These are phyloP conservation scores for Fusarium sp. DNA, from an alignment of 2,329 filamentous ascomycete species.

Conservation along the genomic window DNA sequence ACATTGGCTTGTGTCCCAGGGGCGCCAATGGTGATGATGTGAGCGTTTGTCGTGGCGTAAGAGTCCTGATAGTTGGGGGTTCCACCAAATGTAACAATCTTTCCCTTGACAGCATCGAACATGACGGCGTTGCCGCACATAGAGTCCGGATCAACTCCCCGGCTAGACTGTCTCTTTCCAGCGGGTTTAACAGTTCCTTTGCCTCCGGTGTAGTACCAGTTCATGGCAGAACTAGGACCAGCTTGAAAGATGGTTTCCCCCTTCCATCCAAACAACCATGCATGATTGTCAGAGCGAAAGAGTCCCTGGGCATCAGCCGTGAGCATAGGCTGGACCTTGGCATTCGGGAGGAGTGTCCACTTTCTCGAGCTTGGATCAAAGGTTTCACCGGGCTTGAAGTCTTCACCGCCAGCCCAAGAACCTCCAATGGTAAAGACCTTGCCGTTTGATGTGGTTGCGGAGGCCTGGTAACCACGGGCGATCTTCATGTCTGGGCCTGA, in stretches of 20 bases:
- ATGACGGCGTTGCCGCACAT: conserved; percentile 69
- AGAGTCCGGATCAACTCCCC: conserved; percentile 55
- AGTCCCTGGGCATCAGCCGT: background rate
- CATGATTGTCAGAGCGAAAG: background rate
- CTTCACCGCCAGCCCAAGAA: background rate
- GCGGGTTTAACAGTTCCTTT: conserved; percentile 14
- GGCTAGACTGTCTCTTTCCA: conserved; percentile 43
- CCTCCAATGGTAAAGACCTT: background rate
- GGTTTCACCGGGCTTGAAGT: background rate
- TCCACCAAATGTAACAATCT: conserved; percentile 66
- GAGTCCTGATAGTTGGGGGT: conserved; percentile 57
- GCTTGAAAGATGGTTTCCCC: background rate
- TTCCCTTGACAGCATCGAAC: conserved; percentile 69
- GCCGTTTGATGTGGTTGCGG: background rate
- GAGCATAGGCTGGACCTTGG: background rate
- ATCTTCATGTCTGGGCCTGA: conserved; percentile 16
- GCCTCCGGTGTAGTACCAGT: background rate
- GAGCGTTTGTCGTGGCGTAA: conserved; percentile 56
- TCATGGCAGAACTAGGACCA: background rate
- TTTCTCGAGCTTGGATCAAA: background rate
- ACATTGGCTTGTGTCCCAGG: conserved; percentile 6
- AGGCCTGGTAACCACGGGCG: background rate
- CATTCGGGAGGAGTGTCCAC: background rate
- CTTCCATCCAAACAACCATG: background rate
- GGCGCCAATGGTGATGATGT: conserved; percentile 60